Evolutionary conservation across 108 stramenopile species (phyloP), one percentile per base, ranked within the genome.

Genomic region (Skeletonema marinoi): DNA sequence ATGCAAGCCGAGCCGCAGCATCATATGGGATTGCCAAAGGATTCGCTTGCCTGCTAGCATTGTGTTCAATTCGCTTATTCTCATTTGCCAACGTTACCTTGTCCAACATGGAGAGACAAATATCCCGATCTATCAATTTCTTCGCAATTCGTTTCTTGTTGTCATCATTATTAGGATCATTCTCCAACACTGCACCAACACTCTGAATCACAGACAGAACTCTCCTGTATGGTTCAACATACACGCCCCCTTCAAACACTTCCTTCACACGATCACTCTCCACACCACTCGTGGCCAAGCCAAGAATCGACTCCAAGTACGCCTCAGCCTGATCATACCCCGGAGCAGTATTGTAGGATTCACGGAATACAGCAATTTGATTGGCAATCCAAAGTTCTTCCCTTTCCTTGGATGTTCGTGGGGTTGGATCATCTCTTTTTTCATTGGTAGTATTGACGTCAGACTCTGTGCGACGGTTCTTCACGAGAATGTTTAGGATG

Each of bases 31-130:
- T 61, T 1, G 79, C 35, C 5, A 73, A 42, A 32, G 44, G 42
- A 46, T 41, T 48, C 32, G 61, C 50, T 50, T 36, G 14, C 14
- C 56, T 36, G 33, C 14, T 31, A 6, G 21, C 21, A 17, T 31
- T 54, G 14, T 50, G 42, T 48, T 62, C 3, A 13, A 35, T 60
- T 25, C 32, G 11, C 13, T 36, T 62, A 51, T 70, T 83, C 44
- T 80, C 78, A 65, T 83, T 83, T 35, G 67, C 41, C 33, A 90
- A 68, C 11, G 50, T 61, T 32, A 93, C 83, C 73, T 88, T 93
- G 65, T 96, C 94, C 60, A 96, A 62, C 84, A 96, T 86, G 13
- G 90, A 91, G 29, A 93, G 81, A 79, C 92, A 93, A 65, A 96
- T 84, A 78, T 96, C 92, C 64, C 88, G 77, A 87, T 96, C 89